These are phyloP conservation scores for Solanum tarapatanum DNA, from an alignment of 257 asterid species.

Conservation along the genomic window DNA sequence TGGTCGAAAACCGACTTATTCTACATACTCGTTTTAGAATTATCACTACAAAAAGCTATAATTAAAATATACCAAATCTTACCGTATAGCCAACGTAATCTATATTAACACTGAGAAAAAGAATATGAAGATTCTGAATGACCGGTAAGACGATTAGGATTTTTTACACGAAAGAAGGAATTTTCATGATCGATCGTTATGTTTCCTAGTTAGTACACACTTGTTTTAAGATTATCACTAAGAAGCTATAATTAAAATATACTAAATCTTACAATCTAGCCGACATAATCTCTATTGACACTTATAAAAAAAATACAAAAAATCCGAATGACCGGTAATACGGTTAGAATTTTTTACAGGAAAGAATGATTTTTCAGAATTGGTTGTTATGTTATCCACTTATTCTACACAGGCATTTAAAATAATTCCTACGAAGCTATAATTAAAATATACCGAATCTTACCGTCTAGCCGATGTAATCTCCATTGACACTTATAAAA, in stretches of 20 bases:
- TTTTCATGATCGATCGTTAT: no score
- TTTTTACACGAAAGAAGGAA: neutral
- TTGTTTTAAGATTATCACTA: no score
- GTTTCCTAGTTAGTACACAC: no score
- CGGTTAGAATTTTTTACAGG: neutral
- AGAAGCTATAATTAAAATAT: no score
- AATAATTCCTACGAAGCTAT: no score
- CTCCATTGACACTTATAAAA: no score
- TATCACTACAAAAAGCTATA: neutral
- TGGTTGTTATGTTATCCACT: neutral
- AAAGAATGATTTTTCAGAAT: neutral
- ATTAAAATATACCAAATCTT: no score
- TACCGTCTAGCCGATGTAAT: no score
- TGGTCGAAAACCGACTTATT: no score
- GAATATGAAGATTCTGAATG: neutral
- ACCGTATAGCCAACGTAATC: neutral
- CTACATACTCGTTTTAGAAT: no score
- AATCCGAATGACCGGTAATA: neutral
- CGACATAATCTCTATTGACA: neutral
- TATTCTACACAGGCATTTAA: neutral
- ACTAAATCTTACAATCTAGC: neutral
- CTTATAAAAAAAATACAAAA: accelerated
- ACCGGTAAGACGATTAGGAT: no score
- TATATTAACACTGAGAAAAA: neutral
- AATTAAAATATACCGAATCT: no score